These are phyloP conservation scores for Takashimella tepidaria DNA, from an alignment of 1,284 basidiomycete species.

Conservation along the genomic window DNA sequence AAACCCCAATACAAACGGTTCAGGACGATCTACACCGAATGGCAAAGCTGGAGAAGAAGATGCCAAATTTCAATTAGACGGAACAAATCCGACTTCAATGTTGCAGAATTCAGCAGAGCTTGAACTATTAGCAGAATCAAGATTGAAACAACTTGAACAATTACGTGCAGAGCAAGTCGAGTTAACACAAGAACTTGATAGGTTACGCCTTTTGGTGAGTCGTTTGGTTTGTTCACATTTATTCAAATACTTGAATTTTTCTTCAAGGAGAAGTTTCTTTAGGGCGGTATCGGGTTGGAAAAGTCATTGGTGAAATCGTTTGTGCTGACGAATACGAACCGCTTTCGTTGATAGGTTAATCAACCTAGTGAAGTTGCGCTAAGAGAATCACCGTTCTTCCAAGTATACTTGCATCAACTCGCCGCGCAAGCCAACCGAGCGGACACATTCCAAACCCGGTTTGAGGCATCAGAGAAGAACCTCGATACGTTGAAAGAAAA, in stretches of 20 bases:
- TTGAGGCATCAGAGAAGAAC: slow-evolving; percentile 29
- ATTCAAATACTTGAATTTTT: too few species aligned
- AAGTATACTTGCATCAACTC: slow-evolving; percentile 40
- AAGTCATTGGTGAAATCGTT: slow-evolving; percentile 1
- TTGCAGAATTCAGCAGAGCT: slow-evolving; percentile 32
- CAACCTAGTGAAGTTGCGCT: slow-evolving; percentile 35
- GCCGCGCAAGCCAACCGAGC: slow-evolving; percentile 27
- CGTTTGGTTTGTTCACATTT: too few species aligned
- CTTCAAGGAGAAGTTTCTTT: too few species aligned
- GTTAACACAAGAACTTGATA: slow-evolving; percentile 36
- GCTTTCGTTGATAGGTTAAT: slow-evolving; percentile 23
- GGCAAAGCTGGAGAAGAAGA: slow-evolving; percentile 13
- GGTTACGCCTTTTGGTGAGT: slow-evolving; percentile 26
- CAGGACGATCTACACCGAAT: slow-evolving; percentile 53
- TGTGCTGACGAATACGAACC: too few species aligned
- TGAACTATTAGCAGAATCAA: slow-evolving; percentile 28
- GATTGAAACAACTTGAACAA: slow-evolving; percentile 28
- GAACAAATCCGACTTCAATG: slow-evolving; percentile 1
- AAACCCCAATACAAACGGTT: slow-evolving; percentile 53
- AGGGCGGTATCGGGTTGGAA: background rate
- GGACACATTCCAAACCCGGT: slow-evolving; percentile 28
- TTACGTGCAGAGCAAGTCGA: slow-evolving; percentile 27
- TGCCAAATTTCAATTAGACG: background rate
- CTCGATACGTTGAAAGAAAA: slow-evolving; percentile 34
- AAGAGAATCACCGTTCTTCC: slow-evolving; percentile 41